Percentiles rank a stretch among this genome's conserved stretches.
phyloP scores from a whole-genome alignment of 257 asterid genomes.

The Nicotiana paniculata region DNA sequence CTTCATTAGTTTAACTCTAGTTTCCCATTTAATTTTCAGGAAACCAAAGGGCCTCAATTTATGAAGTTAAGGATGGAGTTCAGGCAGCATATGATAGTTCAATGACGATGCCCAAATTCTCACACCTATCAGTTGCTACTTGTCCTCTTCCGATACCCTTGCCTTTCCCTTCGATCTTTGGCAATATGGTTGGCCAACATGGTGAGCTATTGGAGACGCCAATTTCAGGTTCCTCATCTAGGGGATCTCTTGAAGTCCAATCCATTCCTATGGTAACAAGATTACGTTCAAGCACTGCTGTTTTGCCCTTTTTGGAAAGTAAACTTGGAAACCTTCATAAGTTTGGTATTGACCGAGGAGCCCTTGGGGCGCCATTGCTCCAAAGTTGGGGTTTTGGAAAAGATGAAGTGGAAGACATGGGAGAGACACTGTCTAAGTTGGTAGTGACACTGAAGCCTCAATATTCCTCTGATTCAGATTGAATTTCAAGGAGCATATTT shows the following conservation, averaged over 20 bases:
- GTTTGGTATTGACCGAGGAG: constrained; percentile 66
- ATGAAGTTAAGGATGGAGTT: constrained; percentile 63
- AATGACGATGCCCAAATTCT: constrained; percentile 51
- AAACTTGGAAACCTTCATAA: constrained; percentile 55
- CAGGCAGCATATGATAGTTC: constrained; percentile 46
- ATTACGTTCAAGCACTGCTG: constrained; percentile 68
- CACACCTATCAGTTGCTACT: constrained; percentile 60
- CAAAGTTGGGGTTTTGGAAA: constrained; percentile 71
- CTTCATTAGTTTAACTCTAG: neutral
- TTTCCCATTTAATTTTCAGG: constrained; percentile 30
- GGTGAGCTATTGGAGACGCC: constrained; percentile 61
- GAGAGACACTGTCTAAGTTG: constrained; percentile 68
- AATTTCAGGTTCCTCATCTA: constrained; percentile 23
- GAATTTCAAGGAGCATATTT: constrained; percentile 6
- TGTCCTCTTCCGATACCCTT: constrained; percentile 90
- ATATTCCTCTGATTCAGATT: constrained; percentile 68
- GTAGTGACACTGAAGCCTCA: constrained; percentile 41
- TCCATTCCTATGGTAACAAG: constrained; percentile 92
- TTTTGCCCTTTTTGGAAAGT: constrained; percentile 67
- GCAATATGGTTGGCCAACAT: constrained; percentile 45
- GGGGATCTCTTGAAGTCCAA: constrained; percentile 79
- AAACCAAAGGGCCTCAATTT: constrained; percentile 45
- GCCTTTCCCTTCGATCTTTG: constrained; percentile 80
- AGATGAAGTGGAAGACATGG: constrained; percentile 71
- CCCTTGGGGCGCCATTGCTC: constrained; percentile 50